Evolutionary conservation across 2,329 filamentous ascomycete genomes (phyloP).

Genomic region (Trichothecium roseum): DNA sequence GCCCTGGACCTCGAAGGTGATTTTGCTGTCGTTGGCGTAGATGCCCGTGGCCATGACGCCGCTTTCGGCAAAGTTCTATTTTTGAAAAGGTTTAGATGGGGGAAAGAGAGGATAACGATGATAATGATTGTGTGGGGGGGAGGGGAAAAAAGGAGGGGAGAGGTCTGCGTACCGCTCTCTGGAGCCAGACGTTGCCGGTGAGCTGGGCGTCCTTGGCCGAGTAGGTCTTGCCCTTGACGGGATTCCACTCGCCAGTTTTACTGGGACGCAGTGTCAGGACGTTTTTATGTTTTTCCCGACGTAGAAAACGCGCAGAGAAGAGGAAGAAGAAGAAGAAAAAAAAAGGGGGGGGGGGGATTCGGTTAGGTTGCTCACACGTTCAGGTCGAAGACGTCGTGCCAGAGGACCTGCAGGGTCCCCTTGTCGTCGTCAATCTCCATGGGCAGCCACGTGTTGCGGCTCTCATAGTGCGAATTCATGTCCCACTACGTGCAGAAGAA

Average conservation of each 20-base stretch:
- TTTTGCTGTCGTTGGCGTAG: conserved; percentile 39
- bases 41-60: conserved; percentile 38
- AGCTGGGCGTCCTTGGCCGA: conserved; percentile 30
- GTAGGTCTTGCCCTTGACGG: conserved; percentile 37
- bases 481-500: conserved; percentile 26
- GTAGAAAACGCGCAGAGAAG: too few relatives aligned
- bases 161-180: conserved; percentile 30
- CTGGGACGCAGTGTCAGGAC: conserved; percentile 4
- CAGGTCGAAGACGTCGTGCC: conserved; percentile 44
- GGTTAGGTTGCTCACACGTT: conserved; percentile 28
- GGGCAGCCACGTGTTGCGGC: conserved; percentile 45
- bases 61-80: conserved; percentile 30
- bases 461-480: conserved; percentile 41
- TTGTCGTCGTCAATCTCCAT: conserved; percentile 39
- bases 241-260: conserved; percentile 34
- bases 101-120: not conserved
- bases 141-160: not conserved
- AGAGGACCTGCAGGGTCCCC: conserved; percentile 34
- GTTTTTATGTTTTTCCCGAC: too few relatives aligned
- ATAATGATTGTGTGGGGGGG: not conserved
- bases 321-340: not conserved
- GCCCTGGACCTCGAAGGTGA: conserved; percentile 36
- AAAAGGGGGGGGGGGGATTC: too few relatives aligned
- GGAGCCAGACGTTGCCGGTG: conserved; percentile 32
- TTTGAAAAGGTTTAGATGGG: not conserved